Conservation (phyloP, 2,329 filamentous ascomycete genomes). For the Trichoderma koningiopsis region DNA sequence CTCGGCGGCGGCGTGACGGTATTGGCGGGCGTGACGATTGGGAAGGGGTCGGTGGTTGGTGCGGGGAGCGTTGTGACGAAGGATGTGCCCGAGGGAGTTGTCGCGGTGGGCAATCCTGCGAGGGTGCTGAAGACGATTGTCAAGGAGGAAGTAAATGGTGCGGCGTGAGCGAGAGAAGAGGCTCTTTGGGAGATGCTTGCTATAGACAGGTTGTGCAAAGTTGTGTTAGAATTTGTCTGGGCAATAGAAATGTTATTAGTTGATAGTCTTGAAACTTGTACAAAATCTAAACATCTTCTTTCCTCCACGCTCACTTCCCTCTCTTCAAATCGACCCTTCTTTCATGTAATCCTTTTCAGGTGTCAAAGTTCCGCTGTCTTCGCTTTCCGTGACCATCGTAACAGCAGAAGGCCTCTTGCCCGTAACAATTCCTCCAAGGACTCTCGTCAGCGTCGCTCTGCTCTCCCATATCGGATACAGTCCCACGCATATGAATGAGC, state of each 20-base stretch:
- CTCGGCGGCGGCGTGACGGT: slow-evolving; percentile 71
- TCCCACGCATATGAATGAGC: slow-evolving; percentile 71
- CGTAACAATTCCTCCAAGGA: slow-evolving; percentile 10
- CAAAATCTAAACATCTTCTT: background rate
- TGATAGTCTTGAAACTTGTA: background rate
- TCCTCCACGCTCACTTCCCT: too few species aligned
- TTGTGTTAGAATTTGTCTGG: background rate
- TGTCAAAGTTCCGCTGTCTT: slow-evolving; percentile 11
- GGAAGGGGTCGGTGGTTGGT: slow-evolving; percentile 71
- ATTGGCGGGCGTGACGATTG: slow-evolving; percentile 76
- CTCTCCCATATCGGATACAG: slow-evolving; percentile 83
- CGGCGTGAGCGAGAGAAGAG: background rate
- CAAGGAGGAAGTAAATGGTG: background rate
- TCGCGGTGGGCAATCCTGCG: slow-evolving; percentile 69
- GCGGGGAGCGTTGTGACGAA: slow-evolving; percentile 85
- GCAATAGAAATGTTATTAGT: background rate
- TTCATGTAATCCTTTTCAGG: slow-evolving; percentile 20
- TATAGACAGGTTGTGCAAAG: background rate
- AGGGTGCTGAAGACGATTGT: slow-evolving; percentile 53
- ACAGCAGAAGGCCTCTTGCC: slow-evolving; percentile 1
- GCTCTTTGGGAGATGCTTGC: background rate
- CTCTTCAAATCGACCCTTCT: background rate
- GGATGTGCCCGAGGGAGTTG: slow-evolving; percentile 61
- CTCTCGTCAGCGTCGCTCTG: slow-evolving; percentile 53
- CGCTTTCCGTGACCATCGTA: background rate